Evolutionary conservation across 2,329 filamentous ascomycete species (phyloP), one percentile per base, ranked within the genome.

Genomic region (Colletotrichum liriopes): DNA sequence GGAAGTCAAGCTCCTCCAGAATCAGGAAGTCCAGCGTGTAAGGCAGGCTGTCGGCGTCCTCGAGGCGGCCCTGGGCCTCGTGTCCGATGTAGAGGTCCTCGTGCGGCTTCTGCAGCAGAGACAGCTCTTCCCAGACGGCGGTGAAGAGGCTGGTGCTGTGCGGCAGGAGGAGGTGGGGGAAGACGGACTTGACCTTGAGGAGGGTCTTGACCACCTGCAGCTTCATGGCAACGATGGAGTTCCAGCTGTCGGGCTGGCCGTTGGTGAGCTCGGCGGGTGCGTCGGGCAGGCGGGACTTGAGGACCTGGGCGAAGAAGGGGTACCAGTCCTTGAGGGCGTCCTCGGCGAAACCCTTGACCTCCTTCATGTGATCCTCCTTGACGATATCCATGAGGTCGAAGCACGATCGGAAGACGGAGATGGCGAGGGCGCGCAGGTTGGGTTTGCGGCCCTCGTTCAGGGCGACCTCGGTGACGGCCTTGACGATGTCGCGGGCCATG

Each of bases 321-420:
- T 94, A 92, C 96, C 96, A 99, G 62, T 90, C 89, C 76, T 87
- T 88, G 60, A 98, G 87, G 0, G 94, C 91, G 78, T 97, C 93
- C 73, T 98, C 94, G 65, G 96, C 95, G 81, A 99, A 99, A 1
- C 88, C 88, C 82, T 94, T 96, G 73, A 98, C 94, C 67, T 94
- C 94, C 70, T 89, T 88, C 78, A 94, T 93, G 83, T 98, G 94
- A 76, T 97, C 94, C 76, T 98, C 95, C 86, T 98, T 93, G 75
- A 98, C 93, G 90, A 98, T 97, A 83, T 98, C 95, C 84, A 99
- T 90, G 68, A 96, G 94, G 80, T 98, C 95, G 81, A 99, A 97
- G 83, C 94, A 98, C 60, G 91, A 91, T 69, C 94, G 90, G 86
- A 98, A 98, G 70, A 98, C 94, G 51, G 93, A 94, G 52, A 98